phyloP scores from a whole-genome alignment of 441 rosid species.

The Bruguiera hainesii region DNA sequence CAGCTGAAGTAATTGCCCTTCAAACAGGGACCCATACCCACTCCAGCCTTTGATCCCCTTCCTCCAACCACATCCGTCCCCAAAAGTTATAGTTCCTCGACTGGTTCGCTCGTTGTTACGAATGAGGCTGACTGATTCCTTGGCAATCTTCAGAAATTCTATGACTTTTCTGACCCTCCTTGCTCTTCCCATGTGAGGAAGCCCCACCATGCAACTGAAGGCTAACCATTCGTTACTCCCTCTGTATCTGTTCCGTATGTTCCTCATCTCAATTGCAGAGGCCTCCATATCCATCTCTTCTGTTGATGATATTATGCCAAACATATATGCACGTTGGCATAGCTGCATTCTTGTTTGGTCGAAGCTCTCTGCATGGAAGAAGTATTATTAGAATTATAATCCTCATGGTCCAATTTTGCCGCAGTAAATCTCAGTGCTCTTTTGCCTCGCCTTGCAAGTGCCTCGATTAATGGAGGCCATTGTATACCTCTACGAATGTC shows the following conservation, averaged over 20 bases:
- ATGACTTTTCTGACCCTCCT: conserved; percentile 9
- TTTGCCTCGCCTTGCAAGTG: conserved; percentile 20
- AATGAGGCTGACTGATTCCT: conserved; percentile 13
- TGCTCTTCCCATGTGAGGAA: conserved; percentile 29
- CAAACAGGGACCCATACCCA: conserved; percentile 21
- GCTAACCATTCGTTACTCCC: conserved; percentile 29
- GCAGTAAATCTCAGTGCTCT: conserved; percentile 25
- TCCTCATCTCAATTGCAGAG: conserved; percentile 23
- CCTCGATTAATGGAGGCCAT: conserved; percentile 43
- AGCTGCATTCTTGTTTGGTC: conserved; percentile 25
- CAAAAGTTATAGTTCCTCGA: conserved; percentile 27
- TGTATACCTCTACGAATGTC: conserved; percentile 38
- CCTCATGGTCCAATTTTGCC: conserved; percentile 28
- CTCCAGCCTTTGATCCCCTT: conserved; percentile 1
- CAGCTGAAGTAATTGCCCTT: conserved; percentile 22
- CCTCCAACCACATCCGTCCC: conserved; percentile 16
- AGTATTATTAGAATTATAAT: background rate
- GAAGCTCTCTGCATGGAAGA: conserved; percentile 11
- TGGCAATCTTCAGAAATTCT: conserved; percentile 25
- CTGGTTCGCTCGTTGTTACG: background rate
- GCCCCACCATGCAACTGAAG: conserved; percentile 41
- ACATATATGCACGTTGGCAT: conserved; percentile 14
- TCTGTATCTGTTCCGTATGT: conserved; percentile 5
- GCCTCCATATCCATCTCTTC: conserved; percentile 31
- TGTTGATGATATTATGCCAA: conserved; percentile 31